Evolutionary conservation across 2,329 filamentous ascomycete species (phyloP), one percentile per base, ranked within the genome.

Genomic region (Curvularia spicifera): DNA sequence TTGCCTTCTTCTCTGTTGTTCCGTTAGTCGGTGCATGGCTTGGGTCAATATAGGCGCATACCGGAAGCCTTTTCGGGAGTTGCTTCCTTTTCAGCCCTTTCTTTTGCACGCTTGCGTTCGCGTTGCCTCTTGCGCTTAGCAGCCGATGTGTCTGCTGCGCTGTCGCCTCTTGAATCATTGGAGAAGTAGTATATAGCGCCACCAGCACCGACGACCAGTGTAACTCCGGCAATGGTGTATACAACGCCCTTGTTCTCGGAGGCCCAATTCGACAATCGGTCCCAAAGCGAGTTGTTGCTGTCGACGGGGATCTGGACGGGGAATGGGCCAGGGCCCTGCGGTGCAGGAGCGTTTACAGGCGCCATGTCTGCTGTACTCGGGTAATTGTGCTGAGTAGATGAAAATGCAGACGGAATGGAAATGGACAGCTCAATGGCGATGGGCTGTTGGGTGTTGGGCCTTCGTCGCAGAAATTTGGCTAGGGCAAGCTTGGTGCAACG

Each of bases 171-270:
- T 37, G 82, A 80, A 71, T 90, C 67, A 53, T 82, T 68, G 81
- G 65, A 65, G 67, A 97, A 83, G 79, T 97, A 98, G 83, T 98
- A 99, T 74, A 96, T 89, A 43, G 91, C 91, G 69, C 95, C 94
- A 33, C 93, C 94, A 61, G 91, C 91, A 13, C 92, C 95, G 56
- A 96, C 91, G 43, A 97, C 92, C 47, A 97, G 86, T 53, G 94
- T 94, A 59, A 97, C 91, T 72, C 95, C 95, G 55, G 94, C 95
- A 79, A 98, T 91, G 67, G 95, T 97, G 80, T 97, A 99, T 63
- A 96, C 93, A 53, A 94, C 85, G 47, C 91, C 90, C 83, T 97
- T 98, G 82, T 99, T 93, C 77, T 98, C 94, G 2, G 93, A 91
- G 13, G 91, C 93, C 94, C 95, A 99, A 74, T 83, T 89, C 66